phyloP scores from a whole-genome alignment of 73 alveolate species.

The Paramecium sonneborni region DNA sequence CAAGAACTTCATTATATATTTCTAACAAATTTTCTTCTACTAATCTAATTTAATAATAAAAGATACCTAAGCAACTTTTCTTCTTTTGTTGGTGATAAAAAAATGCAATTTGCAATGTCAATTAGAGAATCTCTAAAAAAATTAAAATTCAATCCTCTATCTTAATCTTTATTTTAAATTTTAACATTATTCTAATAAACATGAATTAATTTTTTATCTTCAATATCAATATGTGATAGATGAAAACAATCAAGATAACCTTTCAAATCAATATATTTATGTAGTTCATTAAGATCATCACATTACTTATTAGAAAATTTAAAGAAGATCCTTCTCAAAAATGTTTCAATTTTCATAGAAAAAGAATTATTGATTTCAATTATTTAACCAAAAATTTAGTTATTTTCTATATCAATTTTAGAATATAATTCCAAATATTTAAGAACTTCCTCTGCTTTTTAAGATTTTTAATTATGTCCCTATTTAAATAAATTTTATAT shows the following conservation, averaged over 20 bases:
- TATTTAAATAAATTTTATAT: neutral
- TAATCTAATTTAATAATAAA: neutral
- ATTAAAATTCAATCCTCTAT: neutral
- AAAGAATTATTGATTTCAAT: neutral
- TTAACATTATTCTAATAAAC: neutral
- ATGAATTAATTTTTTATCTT: neutral
- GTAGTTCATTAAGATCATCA: neutral
- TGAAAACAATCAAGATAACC: neutral
- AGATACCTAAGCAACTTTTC: neutral
- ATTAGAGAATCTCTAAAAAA: neutral
- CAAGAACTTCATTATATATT: neutral
- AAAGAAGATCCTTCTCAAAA: neutral
- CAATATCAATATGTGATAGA: neutral
- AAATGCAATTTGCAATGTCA: neutral
- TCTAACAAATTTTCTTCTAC: neutral
- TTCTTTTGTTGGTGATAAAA: neutral
- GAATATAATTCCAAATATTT: neutral
- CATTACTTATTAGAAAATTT: neutral
- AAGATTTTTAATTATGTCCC: neutral
- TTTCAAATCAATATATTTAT: neutral
- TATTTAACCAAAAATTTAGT: neutral
- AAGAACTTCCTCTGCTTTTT: slow-evolving; percentile 11
- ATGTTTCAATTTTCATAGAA: neutral
- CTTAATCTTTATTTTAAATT: neutral
- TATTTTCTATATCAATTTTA: neutral